Percentiles rank a stretch among this genome's conserved stretches.
Evolutionary conservation across 202 grass and related monocot genomes (phyloP).

Genomic region (Sporobolus alterniflorus): DNA sequence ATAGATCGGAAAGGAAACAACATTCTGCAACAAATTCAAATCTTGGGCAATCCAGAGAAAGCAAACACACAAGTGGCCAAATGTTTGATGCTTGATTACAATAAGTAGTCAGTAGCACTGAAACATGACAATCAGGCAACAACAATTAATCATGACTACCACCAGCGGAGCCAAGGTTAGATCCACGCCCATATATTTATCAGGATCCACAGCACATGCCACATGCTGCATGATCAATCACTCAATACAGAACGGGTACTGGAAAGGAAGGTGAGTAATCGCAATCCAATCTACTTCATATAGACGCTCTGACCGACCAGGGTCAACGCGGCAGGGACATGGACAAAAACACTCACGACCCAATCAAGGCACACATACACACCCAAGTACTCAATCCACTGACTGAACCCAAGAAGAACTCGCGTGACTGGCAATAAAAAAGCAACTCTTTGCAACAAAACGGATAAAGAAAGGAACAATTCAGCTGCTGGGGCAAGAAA

Average conservation of each 20-base stretch:
- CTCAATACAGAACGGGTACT: slow-evolving; percentile 6
- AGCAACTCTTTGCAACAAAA: slow-evolving; percentile 25
- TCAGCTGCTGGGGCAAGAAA: neutral
- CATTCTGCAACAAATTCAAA: neutral
- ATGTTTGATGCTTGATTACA: neutral
- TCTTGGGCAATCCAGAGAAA: neutral
- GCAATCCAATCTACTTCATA: slow-evolving; percentile 26
- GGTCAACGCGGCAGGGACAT: slow-evolving; percentile 41
- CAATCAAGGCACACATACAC: neutral
- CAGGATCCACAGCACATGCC: slow-evolving; percentile 34
- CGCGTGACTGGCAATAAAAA: slow-evolving; percentile 34
- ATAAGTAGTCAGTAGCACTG: neutral
- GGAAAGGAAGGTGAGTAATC: neutral
- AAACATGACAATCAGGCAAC: slow-evolving; percentile 8
- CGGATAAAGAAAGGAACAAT: slow-evolving; percentile 16
- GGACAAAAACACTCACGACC: slow-evolving; percentile 5
- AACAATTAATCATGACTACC: slow-evolving; percentile 32
- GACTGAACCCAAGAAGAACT: slow-evolving; percentile 29
- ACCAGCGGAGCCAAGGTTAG: slow-evolving; percentile 19
- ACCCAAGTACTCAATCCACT: neutral
- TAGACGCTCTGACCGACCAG: slow-evolving; percentile 37
- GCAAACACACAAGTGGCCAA: neutral
- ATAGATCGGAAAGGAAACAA: neutral
- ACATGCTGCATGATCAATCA: slow-evolving; percentile 42
- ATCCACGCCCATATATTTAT: slow-evolving; percentile 36